phyloP scores from a whole-genome alignment of 495 filamentous ascomycete genomes.

The Chlorociboria aeruginascens region DNA sequence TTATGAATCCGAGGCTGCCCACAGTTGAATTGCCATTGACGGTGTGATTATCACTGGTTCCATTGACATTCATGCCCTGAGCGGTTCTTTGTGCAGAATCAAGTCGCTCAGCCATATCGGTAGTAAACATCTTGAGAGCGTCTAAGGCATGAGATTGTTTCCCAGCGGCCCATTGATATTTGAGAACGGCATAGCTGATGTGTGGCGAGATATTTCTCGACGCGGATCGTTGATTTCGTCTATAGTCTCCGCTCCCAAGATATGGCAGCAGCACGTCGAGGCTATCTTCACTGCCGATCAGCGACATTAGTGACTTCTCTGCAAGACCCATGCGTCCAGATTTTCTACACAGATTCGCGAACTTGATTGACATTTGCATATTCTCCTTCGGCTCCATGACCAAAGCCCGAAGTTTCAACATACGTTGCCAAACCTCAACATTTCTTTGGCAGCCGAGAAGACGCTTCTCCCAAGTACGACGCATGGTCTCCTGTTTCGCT shows the following conservation, averaged over 20 bases:
- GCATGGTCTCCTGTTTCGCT: constrained; percentile 81
- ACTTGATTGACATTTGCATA: constrained; percentile 98
- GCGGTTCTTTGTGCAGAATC: constrained; percentile 44
- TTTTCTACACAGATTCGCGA: constrained; percentile 93
- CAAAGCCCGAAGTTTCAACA: constrained; percentile 87
- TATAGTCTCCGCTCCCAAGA: constrained; percentile 31
- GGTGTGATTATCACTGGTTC: constrained; percentile 34
- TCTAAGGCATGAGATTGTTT: constrained; percentile 52
- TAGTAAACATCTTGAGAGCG: constrained; percentile 71
- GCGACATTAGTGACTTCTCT: constrained; percentile 81
- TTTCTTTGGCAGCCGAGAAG: constrained; percentile 93
- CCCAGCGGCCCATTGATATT: constrained; percentile 82
- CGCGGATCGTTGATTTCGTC: constrained; percentile 10
- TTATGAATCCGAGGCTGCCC: constrained; percentile 35
- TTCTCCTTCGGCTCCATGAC: constrained; percentile 87
- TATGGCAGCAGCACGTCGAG: constrained; percentile 44
- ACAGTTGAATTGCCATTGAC: constrained; percentile 29
- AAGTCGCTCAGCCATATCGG: constrained; percentile 62
- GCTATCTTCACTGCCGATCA: constrained; percentile 47
- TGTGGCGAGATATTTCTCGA: constrained; percentile 46
- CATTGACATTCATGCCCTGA: constrained; percentile 33
- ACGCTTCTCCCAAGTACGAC: constrained; percentile 87
- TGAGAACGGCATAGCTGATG: constrained; percentile 83
- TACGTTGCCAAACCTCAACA: constrained; percentile 95
- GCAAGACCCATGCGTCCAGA: constrained; percentile 90